Evolutionary conservation across 1,139 yeast genomes (phyloP).

Genomic region (Petasospora rhodanensis): DNA sequence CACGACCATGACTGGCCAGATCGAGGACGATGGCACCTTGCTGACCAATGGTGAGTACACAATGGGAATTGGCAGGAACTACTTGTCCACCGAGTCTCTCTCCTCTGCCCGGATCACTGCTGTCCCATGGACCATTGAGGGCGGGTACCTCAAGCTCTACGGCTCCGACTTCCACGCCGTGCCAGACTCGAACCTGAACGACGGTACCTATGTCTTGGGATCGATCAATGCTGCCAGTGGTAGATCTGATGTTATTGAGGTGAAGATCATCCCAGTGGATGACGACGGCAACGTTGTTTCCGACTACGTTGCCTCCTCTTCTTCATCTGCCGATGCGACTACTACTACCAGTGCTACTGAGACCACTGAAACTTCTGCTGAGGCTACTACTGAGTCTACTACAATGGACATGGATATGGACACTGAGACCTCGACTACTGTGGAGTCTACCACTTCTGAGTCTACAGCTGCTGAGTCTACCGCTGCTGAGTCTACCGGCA

Average conservation of each 20-base stretch:
- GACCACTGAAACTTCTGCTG: not conserved
- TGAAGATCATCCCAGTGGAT: slow-evolving; percentile 7
- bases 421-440: too few relatives aligned
- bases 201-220: slow-evolving; percentile 9
- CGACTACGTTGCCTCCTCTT: slow-evolving; percentile 1
- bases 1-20: not conserved
- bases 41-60: not conserved
- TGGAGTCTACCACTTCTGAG: too few relatives aligned
- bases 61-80: slow-evolving; percentile 10
- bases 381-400: not conserved
- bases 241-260: slow-evolving; percentile 7
- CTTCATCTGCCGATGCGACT: not conserved
- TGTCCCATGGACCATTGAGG: slow-evolving; percentile 7
- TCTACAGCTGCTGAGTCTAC: too few relatives aligned
- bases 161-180: slow-evolving; percentile 15
- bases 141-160: slow-evolving; percentile 8
- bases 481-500: too few relatives aligned
- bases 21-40: not conserved
- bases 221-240: slow-evolving; percentile 13
- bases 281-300: slow-evolving; percentile 5
- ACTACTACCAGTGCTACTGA: not conserved
- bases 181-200: slow-evolving; percentile 6
- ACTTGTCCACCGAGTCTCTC: slow-evolving; percentile 1
- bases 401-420: not conserved
- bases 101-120: slow-evolving; percentile 6